Percentiles rank a stretch among this genome's conserved stretches.
phyloP scores from a whole-genome alignment of 2,329 filamentous ascomycete species.

The Teratosphaeria pseudoeucalypti region DNA sequence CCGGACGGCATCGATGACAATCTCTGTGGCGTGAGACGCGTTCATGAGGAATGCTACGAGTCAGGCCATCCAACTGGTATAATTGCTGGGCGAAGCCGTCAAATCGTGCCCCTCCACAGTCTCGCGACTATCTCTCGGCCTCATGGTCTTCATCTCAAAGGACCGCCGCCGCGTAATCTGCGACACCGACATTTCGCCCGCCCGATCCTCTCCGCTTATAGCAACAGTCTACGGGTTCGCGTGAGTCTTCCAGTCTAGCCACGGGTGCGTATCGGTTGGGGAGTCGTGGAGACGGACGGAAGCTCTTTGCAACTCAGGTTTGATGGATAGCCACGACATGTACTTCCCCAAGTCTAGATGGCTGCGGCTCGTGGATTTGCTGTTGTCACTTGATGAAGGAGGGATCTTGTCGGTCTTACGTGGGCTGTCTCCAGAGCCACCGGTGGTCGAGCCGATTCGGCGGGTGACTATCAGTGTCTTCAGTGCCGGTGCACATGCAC shows the following conservation, averaged over 20 bases:
- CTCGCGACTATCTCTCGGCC: neutral
- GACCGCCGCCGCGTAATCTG: neutral
- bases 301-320: neutral
- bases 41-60: too few species aligned
- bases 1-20: too few species aligned
- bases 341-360: neutral
- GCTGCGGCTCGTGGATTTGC: neutral
- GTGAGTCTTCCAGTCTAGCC: neutral
- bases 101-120: neutral
- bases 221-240: neutral
- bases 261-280: neutral
- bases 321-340: neutral
- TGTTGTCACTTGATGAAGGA: neutral
- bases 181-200: neutral
- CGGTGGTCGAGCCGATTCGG: neutral
- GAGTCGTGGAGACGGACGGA: neutral
- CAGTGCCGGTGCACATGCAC: slow-evolving; percentile 2
- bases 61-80: neutral
- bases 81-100: neutral
- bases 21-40: too few species aligned
- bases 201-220: neutral
- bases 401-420: neutral
- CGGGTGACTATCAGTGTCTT: neutral
- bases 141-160: neutral
- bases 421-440: neutral